These are phyloP conservation scores for Vanrija sp. DNA, from an alignment of 1,284 basidiomycete genomes.

Conservation along the genomic window DNA sequence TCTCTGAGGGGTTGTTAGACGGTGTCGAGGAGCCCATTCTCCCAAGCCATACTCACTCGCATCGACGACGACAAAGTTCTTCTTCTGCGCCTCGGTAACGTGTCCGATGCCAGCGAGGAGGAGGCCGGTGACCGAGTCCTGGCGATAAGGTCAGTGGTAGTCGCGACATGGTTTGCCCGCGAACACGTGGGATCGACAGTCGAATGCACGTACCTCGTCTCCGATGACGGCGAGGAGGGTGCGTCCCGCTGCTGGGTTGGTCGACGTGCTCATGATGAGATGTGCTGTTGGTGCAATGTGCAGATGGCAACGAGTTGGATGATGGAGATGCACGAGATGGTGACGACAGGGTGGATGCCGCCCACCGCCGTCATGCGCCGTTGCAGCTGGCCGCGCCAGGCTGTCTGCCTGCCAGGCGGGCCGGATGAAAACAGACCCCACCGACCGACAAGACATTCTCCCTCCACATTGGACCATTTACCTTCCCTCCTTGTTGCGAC, in stretches of 20 bases:
- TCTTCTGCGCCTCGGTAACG: slow-evolving; percentile 78
- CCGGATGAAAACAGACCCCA: no score
- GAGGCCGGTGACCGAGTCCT: slow-evolving; percentile 94
- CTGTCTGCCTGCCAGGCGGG: no score
- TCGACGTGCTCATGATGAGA: slow-evolving; percentile 26
- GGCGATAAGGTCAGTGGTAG: slow-evolving; percentile 5
- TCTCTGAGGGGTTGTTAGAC: slow-evolving; percentile 57
- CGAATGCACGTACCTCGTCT: slow-evolving; percentile 65
- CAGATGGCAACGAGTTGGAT: no score
- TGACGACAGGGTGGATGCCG: neutral
- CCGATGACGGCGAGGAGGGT: slow-evolving; percentile 75
- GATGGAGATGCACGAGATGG: neutral
- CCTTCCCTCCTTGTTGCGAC: neutral
- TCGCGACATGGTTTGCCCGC: neutral
- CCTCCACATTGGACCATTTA: no score
- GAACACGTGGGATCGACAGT: neutral
- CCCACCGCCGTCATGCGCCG: neutral
- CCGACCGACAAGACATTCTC: no score
- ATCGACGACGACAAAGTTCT: slow-evolving; percentile 94
- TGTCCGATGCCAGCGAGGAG: slow-evolving; percentile 89
- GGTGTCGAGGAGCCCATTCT: neutral
- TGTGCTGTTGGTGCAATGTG: neutral
- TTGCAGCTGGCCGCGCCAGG: no score
- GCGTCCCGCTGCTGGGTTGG: slow-evolving; percentile 21
- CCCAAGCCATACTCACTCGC: slow-evolving; percentile 58